A percentile compares a stretch with the other conserved stretches of the same genome.
phyloP scores from a whole-genome alignment of 768 basidiomycete genomes.

The Phaffia australis region DNA sequence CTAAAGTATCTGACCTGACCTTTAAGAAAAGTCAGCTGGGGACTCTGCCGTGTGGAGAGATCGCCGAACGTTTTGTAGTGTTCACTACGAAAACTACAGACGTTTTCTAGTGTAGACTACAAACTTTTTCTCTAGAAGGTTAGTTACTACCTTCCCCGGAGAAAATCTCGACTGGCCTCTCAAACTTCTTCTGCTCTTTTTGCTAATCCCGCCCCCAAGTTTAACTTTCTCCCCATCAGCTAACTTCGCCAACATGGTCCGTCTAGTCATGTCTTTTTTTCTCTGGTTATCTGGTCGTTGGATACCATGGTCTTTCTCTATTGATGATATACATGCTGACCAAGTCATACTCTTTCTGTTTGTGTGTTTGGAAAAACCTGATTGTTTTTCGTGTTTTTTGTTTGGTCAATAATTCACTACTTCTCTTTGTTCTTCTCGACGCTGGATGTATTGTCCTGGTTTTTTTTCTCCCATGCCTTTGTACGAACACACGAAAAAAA shows the following conservation, averaged over 20 bases:
- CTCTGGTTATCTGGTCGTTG: neutral
- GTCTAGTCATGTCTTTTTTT: neutral
- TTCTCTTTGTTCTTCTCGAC: neutral
- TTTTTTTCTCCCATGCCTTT: neutral
- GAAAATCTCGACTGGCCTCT: neutral
- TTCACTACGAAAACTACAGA: too few relatives aligned
- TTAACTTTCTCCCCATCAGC: constrained; percentile 1
- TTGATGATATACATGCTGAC: neutral
- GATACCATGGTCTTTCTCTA: neutral
- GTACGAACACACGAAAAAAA: too few relatives aligned
- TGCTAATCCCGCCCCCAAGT: neutral
- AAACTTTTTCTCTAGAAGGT: neutral
- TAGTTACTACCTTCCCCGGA: neutral
- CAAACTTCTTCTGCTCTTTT: neutral
- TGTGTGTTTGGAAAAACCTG: neutral
- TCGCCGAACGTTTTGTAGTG: too few relatives aligned
- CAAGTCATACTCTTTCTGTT: neutral
- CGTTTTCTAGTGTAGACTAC: too few relatives aligned
- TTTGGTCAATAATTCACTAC: neutral
- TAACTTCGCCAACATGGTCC: constrained; percentile 4
- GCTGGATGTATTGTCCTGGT: neutral
- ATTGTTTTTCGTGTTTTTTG: neutral
- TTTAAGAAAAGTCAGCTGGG: too few relatives aligned
- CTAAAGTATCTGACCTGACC: too few relatives aligned
- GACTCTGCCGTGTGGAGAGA: too few relatives aligned